Conservation (phyloP, 2,329 filamentous ascomycete species). For the Paradendryphiella salina region DNA sequence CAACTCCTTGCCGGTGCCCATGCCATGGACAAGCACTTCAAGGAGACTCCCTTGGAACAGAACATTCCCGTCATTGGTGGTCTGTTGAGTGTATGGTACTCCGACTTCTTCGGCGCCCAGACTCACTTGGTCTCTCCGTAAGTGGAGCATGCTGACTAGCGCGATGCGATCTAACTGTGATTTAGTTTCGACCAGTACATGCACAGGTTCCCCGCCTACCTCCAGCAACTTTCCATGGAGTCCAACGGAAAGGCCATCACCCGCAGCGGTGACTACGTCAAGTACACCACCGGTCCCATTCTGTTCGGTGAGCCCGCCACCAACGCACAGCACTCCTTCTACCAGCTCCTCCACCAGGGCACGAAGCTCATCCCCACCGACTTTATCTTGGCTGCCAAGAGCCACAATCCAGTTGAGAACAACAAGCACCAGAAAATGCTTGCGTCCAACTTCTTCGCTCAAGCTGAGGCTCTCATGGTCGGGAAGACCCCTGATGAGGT, state of each 20-base stretch:
- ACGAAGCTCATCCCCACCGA: slow-evolving; percentile 98
- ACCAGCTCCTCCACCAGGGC: slow-evolving; percentile 98
- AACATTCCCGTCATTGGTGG: slow-evolving; percentile 94
- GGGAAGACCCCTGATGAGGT: slow-evolving; percentile 83
- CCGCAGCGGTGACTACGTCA: slow-evolving; percentile 81
- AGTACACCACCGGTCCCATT: slow-evolving; percentile 96
- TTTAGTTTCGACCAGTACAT: slow-evolving; percentile 94
- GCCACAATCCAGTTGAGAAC: slow-evolving; percentile 90
- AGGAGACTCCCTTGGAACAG: slow-evolving; percentile 82
- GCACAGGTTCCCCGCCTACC: slow-evolving; percentile 97
- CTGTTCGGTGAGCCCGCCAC: slow-evolving; percentile 98
- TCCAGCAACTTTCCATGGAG: slow-evolving; percentile 99
- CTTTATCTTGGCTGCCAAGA: slow-evolving; percentile 95
- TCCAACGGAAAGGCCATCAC: slow-evolving; percentile 98
- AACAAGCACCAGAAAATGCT: slow-evolving; percentile 97
- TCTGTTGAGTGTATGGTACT: slow-evolving; percentile 97
- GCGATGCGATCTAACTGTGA: slow-evolving; percentile 9
- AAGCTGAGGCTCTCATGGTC: slow-evolving; percentile 88
- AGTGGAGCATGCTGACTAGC: slow-evolving; percentile 46
- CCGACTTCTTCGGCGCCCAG: slow-evolving; percentile 97
- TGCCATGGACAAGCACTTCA: slow-evolving; percentile 99
- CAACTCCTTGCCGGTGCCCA: slow-evolving; percentile 93
- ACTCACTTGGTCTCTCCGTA: slow-evolving; percentile 95
- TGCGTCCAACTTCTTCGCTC: slow-evolving; percentile 87
- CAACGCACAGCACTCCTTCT: slow-evolving; percentile 99